Evolutionary conservation across 1,284 basidiomycete genomes (phyloP), one percentile per base, ranked within the genome.

Genomic region (Limonomyces culmigenus): DNA sequence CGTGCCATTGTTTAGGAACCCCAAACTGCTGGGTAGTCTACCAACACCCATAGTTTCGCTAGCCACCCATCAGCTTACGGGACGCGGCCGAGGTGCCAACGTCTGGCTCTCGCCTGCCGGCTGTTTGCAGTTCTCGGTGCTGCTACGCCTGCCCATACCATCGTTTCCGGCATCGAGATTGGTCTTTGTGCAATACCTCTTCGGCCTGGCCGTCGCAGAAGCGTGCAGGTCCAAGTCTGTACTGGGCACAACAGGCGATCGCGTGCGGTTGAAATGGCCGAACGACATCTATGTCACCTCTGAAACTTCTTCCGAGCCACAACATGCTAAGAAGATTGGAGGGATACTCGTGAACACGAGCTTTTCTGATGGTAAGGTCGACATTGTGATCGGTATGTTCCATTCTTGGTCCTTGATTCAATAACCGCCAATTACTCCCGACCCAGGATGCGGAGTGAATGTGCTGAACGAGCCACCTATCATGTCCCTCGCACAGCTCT

Each of bases 241-340:
- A 4, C 60, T 74, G 6, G 58, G 84, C 1, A 75, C 63, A 10
- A 61, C 61, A 41, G 80, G 75, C 1, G 58, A 63, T 11, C 63
- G 62, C 3, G 69, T 93, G 3, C 68, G 75, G 33, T 63, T 98
- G 37, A 99, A 98, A 56, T 99, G 95, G 95, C 93, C 93, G 10
- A 98, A 98, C 50, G 93, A 99, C 50, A 62, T 99, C 5, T 98
- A 97, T 49, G n/a, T n/a, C n/a, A n/a, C n/a, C n/a, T n/a, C n/a
- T n/a, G n/a, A n/a, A n/a, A n/a, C n/a, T n/a, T n/a, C n/a, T n/a
- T n/a, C n/a, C n/a, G n/a, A n/a, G n/a, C n/a, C n/a, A n/a, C n/a
- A n/a, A n/a, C n/a, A n/a, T n/a, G 80, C 75, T 2, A 77, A 62
- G 50, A 96, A 96, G 55, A 59, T 95, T 21, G 88, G 86, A 0